Evolutionary conservation across 768 basidiomycete species (phyloP).

Genomic region (Boletus edulis): DNA sequence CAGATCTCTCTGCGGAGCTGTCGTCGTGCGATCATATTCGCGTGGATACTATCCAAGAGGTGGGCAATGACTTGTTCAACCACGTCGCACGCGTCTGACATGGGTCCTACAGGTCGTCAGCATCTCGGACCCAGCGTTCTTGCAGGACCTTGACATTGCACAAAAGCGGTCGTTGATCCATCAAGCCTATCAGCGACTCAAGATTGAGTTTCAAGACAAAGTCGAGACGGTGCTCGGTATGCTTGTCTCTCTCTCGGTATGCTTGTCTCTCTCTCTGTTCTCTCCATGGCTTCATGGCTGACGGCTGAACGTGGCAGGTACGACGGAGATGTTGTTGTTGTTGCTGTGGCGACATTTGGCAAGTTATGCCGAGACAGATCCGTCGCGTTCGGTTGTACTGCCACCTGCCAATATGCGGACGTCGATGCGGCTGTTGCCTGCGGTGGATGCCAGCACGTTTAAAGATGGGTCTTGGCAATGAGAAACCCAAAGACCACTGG

Average conservation of each 20-base stretch:
- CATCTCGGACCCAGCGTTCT: slow-evolving; percentile 50
- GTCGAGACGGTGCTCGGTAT: slow-evolving; percentile 57
- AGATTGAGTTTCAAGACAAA: slow-evolving; percentile 38
- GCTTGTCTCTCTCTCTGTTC: not conserved
- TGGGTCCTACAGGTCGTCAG: slow-evolving; percentile 42
- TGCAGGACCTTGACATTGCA: slow-evolving; percentile 63
- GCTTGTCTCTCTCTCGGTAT: slow-evolving; percentile 32
- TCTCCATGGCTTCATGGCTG: no score
- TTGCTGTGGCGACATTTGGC: slow-evolving; percentile 79
- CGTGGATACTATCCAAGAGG: slow-evolving; percentile 71
- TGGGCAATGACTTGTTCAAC: slow-evolving; percentile 26
- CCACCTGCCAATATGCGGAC: slow-evolving; percentile 37
- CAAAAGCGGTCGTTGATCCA: slow-evolving; percentile 67
- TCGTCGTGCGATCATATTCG: slow-evolving; percentile 67
- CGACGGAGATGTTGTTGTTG: slow-evolving; percentile 78
- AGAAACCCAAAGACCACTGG: no score
- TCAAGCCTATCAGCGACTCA: slow-evolving; percentile 54
- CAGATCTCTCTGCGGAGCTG: slow-evolving; percentile 67
- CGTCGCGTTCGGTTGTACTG: not conserved
- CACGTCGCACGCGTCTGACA: not conserved
- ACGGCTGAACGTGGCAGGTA: slow-evolving; percentile 37
- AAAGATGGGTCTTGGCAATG: slow-evolving; percentile 31
- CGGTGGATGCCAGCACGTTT: slow-evolving; percentile 56
- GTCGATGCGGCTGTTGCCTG: slow-evolving; percentile 54
- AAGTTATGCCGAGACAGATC: slow-evolving; percentile 50